These are phyloP conservation scores for Heliamphora pulchella DNA, from an alignment of 179 eudicot species.

Conservation along the genomic window DNA sequence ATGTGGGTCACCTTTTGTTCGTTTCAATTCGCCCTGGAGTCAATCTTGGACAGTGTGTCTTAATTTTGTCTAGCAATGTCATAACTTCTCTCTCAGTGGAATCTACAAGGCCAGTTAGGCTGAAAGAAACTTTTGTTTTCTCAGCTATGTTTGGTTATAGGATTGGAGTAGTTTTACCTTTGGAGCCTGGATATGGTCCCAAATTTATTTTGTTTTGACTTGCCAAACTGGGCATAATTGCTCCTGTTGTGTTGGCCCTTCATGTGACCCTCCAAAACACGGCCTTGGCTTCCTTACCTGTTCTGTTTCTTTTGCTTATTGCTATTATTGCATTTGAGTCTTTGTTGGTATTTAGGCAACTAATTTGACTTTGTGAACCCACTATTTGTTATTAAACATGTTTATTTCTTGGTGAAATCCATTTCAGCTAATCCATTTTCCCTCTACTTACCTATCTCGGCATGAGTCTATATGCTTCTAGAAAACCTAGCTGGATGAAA, in stretches of 20 bases:
- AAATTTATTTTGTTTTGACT: neutral
- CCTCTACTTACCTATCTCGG: too few species aligned
- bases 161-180: neutral
- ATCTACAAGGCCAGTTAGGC: conserved; percentile 20
- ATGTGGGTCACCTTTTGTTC: conserved; percentile 20
- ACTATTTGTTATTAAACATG: too few species aligned
- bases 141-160: conserved; percentile 13
- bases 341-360: too few species aligned
- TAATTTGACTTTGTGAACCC: too few species aligned
- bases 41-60: conserved; percentile 20
- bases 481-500: too few species aligned
- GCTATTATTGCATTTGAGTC: too few species aligned
- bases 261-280: too few species aligned
- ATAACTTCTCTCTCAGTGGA: conserved; percentile 23
- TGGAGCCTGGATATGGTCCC: neutral
- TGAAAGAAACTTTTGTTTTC: conserved; percentile 18
- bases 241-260: neutral
- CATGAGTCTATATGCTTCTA: too few species aligned
- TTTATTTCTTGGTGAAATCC: too few species aligned
- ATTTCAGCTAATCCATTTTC: too few species aligned
- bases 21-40: conserved; percentile 19
- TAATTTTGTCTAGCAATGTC: conserved; percentile 22
- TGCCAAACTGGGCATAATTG: neutral
- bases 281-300: too few species aligned
- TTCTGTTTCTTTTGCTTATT: too few species aligned